A percentile compares a stretch with the other conserved stretches of the same genome.
phyloP scores from a whole-genome alignment of 257 asterid species.

The Nicotiana otophora region DNA sequence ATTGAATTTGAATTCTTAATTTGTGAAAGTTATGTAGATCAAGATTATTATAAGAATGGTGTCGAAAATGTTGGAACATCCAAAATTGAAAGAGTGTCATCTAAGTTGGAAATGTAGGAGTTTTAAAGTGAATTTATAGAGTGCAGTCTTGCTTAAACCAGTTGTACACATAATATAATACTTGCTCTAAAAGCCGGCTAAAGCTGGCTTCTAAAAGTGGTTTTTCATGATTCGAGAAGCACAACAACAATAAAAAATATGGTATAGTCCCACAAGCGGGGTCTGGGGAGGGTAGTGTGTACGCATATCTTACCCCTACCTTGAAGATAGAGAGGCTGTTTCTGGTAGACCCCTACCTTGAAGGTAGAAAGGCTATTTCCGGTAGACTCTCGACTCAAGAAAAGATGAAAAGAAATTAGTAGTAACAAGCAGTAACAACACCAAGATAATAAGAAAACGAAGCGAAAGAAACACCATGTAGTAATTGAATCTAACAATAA shows the following conservation, averaged over 20 bases:
- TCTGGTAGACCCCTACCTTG: too few relatives aligned
- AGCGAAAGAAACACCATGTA: too few relatives aligned
- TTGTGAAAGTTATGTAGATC: neutral
- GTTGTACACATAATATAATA: neutral
- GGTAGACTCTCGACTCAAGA: too few relatives aligned
- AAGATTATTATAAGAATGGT: neutral
- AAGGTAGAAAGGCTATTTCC: too few relatives aligned
- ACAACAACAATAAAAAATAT: neutral
- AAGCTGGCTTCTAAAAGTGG: slow-evolving; percentile 3
- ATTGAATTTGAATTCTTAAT: neutral
- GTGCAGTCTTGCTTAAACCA: neutral
- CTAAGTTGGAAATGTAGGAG: neutral
- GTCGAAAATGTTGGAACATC: neutral
- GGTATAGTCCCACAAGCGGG: too few relatives aligned
- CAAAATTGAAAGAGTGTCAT: neutral
- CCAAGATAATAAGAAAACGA: too few relatives aligned
- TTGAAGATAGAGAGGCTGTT: too few relatives aligned
- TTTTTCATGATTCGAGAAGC: neutral
- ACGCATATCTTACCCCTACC: too few relatives aligned
- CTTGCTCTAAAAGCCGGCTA: neutral
- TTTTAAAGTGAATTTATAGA: neutral
- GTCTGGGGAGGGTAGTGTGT: too few relatives aligned
- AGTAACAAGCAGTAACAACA: too few relatives aligned
- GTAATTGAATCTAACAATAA: too few relatives aligned
- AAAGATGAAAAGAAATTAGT: too few relatives aligned